These are phyloP conservation scores for Yarrowia sp. DNA, from an alignment of 805 yeast species.

Conservation along the genomic window DNA sequence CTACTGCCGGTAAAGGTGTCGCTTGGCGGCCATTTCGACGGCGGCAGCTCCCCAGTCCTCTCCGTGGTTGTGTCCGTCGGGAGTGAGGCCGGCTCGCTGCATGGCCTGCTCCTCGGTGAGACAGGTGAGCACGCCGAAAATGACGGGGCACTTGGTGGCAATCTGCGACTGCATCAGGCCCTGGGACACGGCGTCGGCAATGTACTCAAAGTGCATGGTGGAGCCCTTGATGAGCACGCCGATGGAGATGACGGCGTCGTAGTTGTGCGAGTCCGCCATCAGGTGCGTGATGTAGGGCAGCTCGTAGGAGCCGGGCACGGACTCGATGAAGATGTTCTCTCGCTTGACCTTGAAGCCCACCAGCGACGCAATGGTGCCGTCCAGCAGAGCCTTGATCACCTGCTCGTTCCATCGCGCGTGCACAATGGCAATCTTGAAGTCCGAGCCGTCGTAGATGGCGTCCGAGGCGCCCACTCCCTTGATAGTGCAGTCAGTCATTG, in stretches of 20 bases:
- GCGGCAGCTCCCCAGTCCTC: constrained; percentile 99
- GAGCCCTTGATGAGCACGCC: constrained; percentile 96
- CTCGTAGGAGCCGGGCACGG: constrained; percentile 96
- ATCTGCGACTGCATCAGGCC: constrained; percentile 85
- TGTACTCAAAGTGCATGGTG: constrained; percentile 98
- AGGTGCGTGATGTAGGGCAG: constrained; percentile 79
- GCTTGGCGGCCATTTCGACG: constrained; percentile 78
- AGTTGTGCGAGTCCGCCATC: constrained; percentile 41
- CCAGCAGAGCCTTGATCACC: constrained; percentile 78
- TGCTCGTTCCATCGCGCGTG: constrained; percentile 95
- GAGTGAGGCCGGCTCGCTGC: constrained; percentile 82
- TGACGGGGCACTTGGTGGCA: constrained; percentile 74
- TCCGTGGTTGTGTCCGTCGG: constrained; percentile 91
- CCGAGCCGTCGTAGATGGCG: constrained; percentile 64
- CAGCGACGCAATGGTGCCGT: constrained; percentile 73
- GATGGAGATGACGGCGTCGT: constrained; percentile 88
- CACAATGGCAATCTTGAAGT: constrained; percentile 78
- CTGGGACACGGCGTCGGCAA: constrained; percentile 86
- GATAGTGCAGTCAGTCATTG: constrained; percentile 52
- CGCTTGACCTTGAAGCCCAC: constrained; percentile 70
- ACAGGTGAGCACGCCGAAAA: constrained; percentile 93
- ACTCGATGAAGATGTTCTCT: constrained; percentile 77
- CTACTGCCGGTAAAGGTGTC: constrained; percentile 25
- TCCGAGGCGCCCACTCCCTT: constrained; percentile 82
- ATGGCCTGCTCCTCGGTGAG: constrained; percentile 93